phyloP scores from a whole-genome alignment of 2,329 filamentous ascomycete genomes.

The Cordyceps fumosorosea region DNA sequence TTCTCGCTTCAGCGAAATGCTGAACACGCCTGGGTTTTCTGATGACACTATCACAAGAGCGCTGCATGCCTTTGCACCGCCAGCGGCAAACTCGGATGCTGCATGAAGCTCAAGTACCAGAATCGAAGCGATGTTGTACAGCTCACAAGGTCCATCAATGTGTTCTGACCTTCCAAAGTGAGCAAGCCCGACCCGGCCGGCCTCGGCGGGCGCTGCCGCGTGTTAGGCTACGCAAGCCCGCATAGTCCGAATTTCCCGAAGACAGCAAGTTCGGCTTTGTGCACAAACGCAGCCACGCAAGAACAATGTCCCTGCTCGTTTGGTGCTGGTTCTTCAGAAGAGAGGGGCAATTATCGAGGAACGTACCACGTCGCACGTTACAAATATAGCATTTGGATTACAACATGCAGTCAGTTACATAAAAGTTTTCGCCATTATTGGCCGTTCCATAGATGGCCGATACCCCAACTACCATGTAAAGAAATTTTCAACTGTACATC shows the following conservation, averaged over 20 bases:
- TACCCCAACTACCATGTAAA: not conserved
- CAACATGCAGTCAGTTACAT: not conserved
- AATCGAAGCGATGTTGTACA: not conserved
- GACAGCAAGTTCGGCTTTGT: not conserved
- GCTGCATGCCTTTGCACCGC: conserved; percentile 35
- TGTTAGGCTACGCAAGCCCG: not conserved
- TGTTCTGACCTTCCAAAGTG: not conserved
- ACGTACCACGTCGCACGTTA: not conserved
- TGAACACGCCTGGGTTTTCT: conserved; percentile 42
- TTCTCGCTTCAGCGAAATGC: conserved; percentile 37
- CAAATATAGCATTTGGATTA: not conserved
- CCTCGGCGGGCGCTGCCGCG: not conserved
- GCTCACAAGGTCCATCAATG: not conserved
- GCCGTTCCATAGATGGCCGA: not conserved
- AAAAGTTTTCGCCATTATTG: not conserved
- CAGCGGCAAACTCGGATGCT: conserved; percentile 24
- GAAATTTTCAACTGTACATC: not conserved
- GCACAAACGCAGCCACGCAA: not conserved
- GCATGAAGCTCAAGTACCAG: not conserved
- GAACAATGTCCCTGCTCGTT: not conserved
- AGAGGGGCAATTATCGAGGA: not conserved
- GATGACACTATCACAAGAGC: conserved; percentile 42
- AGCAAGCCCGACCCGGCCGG: not conserved
- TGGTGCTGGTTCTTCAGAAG: not conserved
- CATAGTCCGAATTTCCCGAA: conserved; percentile 5